Conservation (phyloP, 139 green algal species). For the Chlamydomonas eustigma region DNA sequence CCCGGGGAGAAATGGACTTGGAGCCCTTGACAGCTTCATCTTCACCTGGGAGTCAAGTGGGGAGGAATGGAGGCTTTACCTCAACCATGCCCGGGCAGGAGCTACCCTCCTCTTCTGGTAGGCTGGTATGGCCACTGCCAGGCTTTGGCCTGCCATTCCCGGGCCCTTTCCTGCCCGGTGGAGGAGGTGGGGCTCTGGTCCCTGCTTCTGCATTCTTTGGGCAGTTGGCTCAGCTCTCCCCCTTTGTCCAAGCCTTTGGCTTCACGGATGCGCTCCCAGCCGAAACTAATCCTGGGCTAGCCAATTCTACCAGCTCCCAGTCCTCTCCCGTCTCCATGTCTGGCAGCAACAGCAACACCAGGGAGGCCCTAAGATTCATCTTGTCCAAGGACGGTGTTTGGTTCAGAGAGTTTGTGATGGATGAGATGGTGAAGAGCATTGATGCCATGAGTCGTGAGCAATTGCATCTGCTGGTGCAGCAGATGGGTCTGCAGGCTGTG, state of each 20-base stretch:
- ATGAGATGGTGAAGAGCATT: conserved; percentile 92
- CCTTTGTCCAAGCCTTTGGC: conserved; percentile 18
- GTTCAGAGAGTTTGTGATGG: conserved; percentile 93
- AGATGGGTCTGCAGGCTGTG: conserved; percentile 33
- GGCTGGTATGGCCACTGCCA: neutral
- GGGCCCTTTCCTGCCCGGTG: conserved; percentile 15
- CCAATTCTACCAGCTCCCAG: neutral
- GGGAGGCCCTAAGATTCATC: conserved; percentile 62
- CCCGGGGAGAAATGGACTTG: conserved; percentile 48
- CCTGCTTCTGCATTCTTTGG: conserved; percentile 9
- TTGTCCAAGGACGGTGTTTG: conserved; percentile 52
- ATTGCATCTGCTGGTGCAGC: conserved; percentile 10
- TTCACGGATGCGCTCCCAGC: conserved; percentile 13
- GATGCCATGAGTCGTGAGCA: conserved; percentile 87
- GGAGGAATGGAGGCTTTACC: conserved; percentile 7
- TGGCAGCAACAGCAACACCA: conserved; percentile 15
- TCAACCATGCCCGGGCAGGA: conserved; percentile 23
- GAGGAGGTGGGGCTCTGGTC: neutral
- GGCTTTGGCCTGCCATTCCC: conserved; percentile 12
- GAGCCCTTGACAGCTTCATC: neutral
- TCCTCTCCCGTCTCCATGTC: neutral
- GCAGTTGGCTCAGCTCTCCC: conserved; percentile 19
- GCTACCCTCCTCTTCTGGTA: neutral
- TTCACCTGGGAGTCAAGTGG: neutral
- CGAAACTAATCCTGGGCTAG: neutral